These are phyloP conservation scores for Smallanthus sonchifolius DNA, from an alignment of 129 eudicot species.

Conservation along the genomic window DNA sequence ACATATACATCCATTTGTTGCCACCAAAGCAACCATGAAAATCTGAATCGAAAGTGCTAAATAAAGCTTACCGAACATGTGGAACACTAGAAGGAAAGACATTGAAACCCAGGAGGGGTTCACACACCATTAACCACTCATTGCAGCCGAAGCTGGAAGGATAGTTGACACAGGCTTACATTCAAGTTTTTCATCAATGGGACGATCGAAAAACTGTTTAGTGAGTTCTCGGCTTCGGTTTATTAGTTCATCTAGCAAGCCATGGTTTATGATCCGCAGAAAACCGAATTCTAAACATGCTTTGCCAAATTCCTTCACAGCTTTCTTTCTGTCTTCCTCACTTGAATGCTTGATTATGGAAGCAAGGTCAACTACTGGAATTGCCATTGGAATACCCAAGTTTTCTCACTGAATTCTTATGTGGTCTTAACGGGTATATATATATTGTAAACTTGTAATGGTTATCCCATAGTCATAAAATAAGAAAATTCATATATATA, in stretches of 20 bases:
- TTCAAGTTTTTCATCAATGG: slow-evolving; percentile 14
- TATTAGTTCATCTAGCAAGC: slow-evolving; percentile 12
- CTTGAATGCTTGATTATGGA: slow-evolving; percentile 7
- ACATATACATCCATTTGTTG: not conserved
- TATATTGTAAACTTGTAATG: not conserved
- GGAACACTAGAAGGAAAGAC: slow-evolving; percentile 16
- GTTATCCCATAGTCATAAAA: not conserved
- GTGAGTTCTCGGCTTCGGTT: not conserved
- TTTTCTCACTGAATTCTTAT: not conserved
- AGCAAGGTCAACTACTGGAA: slow-evolving; percentile 21
- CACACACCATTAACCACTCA: slow-evolving; percentile 30
- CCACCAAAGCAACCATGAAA: not conserved
- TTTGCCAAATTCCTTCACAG: slow-evolving; percentile 12
- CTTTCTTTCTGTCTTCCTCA: slow-evolving; percentile 17
- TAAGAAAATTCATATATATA: not conserved
- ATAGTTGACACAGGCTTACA: slow-evolving; percentile 18
- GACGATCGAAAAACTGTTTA: slow-evolving; percentile 6
- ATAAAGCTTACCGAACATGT: slow-evolving; percentile 13
- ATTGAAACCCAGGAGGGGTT: slow-evolving; percentile 24
- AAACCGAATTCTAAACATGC: slow-evolving; percentile 27
- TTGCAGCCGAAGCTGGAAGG: slow-evolving; percentile 21
- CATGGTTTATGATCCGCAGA: slow-evolving; percentile 28
- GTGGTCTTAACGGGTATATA: not conserved
- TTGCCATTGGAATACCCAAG: not conserved
- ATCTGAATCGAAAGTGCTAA: not conserved